Evolutionary conservation across 208 protist genomes (phyloP), one percentile per base, ranked within the genome.

Genomic region (Trypanosoma cruzi): DNA sequence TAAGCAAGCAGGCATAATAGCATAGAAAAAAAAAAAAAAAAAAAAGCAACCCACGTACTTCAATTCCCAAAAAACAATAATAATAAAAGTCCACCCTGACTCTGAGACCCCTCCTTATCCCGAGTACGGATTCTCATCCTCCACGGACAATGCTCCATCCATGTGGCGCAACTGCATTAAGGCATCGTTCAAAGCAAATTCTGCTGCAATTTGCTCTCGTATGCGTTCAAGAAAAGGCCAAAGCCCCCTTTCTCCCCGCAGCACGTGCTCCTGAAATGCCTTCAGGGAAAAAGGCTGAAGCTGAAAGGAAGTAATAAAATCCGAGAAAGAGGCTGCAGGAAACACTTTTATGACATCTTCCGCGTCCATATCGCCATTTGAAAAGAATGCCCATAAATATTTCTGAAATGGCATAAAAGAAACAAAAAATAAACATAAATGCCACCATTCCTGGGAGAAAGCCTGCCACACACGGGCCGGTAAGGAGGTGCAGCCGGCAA

Each of bases 181-280:
- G 13, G 63, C 74, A 52, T 63, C 74, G 14, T 63, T 36, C 14
- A 89, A 61, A 11, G 71, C 76, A 22, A 79, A 64, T 44, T 89
- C 80, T 8, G 82, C 68, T 2, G 73, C 76, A 42, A 76, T 50
- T 55, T 77, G 71, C 57, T 79, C 75, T 26, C 74, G 76, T 46
- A 88, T 58, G 42, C 82, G 64, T 52, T 81, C 73, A 28, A 88
- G 62, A 26, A 48, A 53, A 5, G 77, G 79, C 80, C 83, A 89
- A 22, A 89, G 60, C 46, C 76, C 36, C 22, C 68, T 78, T 68
- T 89, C 77, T 20, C 63, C 77, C 16, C 67, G 64, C 63, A 76
- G 53, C 13, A 84, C 22, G 32, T 74, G 50, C 28, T 57, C 52
- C 10, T 64, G 36, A 49, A 86, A 53, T 36, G 72, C 57, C 20